Evolutionary conservation across 495 filamentous ascomycete species (phyloP).

Genomic region (Podospora tetraspora): DNA sequence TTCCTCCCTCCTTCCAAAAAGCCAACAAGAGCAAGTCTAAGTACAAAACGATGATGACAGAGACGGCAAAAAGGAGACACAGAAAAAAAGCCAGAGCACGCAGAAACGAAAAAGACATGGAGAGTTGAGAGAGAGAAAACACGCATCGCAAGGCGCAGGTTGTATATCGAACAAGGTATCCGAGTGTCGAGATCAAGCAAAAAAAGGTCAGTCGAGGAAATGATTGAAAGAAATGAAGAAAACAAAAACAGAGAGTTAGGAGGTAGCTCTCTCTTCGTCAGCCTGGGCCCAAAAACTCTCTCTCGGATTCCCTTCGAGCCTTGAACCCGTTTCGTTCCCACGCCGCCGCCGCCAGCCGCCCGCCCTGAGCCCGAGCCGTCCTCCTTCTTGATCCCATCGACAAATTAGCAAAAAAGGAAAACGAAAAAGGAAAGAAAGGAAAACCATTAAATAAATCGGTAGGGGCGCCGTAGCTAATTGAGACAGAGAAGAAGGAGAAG

Average conservation of each 20-base stretch:
- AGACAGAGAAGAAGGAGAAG: slow-evolving; percentile 38
- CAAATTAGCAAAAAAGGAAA: not conserved
- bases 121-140: slow-evolving; percentile 16
- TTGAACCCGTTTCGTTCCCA: not conserved
- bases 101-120: slow-evolving; percentile 4
- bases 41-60: slow-evolving; percentile 19
- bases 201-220: slow-evolving; percentile 15
- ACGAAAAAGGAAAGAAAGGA: not conserved
- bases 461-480: slow-evolving; percentile 48
- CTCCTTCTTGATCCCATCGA: not conserved
- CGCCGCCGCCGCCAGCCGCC: not conserved
- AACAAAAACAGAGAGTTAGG: slow-evolving; percentile 37
- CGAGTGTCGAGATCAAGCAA: slow-evolving; percentile 21
- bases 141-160: not conserved
- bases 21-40: slow-evolving; percentile 20
- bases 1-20: slow-evolving; percentile 25
- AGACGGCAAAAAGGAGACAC: slow-evolving; percentile 14
- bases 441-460: slow-evolving; percentile 40
- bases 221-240: slow-evolving; percentile 11
- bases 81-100: slow-evolving; percentile 8
- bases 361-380: not conserved
- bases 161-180: slow-evolving; percentile 42
- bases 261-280: slow-evolving; percentile 47
- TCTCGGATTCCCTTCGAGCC: not conserved
- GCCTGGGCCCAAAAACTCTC: not conserved